These are phyloP conservation scores for Xenosphaeropsis pyriputrescens DNA, from an alignment of 2,329 filamentous ascomycete species.

Conservation along the genomic window DNA sequence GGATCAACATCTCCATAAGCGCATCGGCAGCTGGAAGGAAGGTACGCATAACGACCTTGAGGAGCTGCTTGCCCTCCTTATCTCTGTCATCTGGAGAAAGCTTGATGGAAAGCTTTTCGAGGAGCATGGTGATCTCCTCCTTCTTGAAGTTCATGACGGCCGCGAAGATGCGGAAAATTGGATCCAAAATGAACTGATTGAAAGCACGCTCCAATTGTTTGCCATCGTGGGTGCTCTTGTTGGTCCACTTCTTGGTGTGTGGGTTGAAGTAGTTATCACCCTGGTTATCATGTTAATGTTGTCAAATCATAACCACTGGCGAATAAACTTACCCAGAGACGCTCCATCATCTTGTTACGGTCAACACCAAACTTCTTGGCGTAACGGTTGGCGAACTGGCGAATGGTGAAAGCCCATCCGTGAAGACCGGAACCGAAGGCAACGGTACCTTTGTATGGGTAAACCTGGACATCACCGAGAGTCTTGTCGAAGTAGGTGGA, in stretches of 20 bases:
- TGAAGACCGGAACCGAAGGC: slow-evolving; percentile 99
- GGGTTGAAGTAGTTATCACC: slow-evolving; percentile 99
- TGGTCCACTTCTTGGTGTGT: slow-evolving; percentile 99
- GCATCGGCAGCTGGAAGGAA: slow-evolving; percentile 98
- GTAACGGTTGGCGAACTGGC: slow-evolving; percentile 91
- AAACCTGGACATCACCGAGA: slow-evolving; percentile 96
- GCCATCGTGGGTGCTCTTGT: slow-evolving; percentile 67
- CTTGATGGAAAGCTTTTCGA: slow-evolving; percentile 93
- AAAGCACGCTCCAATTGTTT: slow-evolving; percentile 93
- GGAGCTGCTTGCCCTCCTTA: slow-evolving; percentile 91
- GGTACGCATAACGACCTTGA: slow-evolving; percentile 97
- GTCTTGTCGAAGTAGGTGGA: slow-evolving; percentile 96
- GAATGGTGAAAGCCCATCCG: slow-evolving; percentile 98
- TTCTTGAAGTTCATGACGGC: slow-evolving; percentile 98
- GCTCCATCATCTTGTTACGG: slow-evolving; percentile 99
- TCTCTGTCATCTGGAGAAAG: slow-evolving; percentile 75
- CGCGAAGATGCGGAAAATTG: slow-evolving; percentile 98
- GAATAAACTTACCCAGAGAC: slow-evolving; percentile 63
- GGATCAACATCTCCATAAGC: slow-evolving; percentile 99
- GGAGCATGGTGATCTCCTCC: slow-evolving; percentile 70
- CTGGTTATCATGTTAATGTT: slow-evolving; percentile 20
- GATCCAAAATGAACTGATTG: slow-evolving; percentile 99
- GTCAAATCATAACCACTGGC: slow-evolving; percentile 18
- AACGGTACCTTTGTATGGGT: slow-evolving; percentile 93
- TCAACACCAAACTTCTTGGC: slow-evolving; percentile 99